Conservation (phyloP, 148 eudicot genomes). For the Suaeda aralocaspica region DNA sequence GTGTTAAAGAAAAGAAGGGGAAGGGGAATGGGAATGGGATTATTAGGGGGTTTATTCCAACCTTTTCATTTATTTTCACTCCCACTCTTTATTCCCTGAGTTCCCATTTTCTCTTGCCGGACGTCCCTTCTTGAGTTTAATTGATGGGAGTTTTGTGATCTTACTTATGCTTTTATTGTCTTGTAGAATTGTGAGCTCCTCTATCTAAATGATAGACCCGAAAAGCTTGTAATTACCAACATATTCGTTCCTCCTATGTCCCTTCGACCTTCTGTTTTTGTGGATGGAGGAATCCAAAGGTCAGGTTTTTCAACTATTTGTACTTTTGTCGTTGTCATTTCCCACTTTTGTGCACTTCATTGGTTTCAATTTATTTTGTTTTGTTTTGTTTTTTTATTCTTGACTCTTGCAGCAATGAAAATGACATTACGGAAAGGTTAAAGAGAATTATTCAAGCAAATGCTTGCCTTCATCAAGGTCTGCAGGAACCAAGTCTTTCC, state of each 20-base stretch:
- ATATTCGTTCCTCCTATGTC: constrained; percentile 84
- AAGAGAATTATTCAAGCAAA: constrained; percentile 67
- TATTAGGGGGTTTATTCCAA: too few species aligned
- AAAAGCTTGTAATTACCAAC: constrained; percentile 65
- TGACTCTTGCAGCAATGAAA: constrained; percentile 73
- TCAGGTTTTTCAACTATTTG: constrained; percentile 18
- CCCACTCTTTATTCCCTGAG: too few species aligned
- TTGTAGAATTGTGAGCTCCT: constrained; percentile 88
- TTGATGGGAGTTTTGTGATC: not conserved
- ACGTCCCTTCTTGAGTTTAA: too few species aligned
- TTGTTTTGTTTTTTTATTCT: constrained; percentile 10
- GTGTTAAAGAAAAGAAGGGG: too few species aligned
- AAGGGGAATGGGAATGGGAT: too few species aligned
- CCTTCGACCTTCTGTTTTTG: constrained; percentile 90
- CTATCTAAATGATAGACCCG: constrained; percentile 77
- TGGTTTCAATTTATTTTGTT: not conserved
- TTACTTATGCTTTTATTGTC: constrained; percentile 10
- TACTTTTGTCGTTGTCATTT: not conserved
- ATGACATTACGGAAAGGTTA: constrained; percentile 76
- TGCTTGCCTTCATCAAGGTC: constrained; percentile 56
- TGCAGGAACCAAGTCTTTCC: constrained; percentile 41
- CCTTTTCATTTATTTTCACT: too few species aligned
- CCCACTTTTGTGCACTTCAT: not conserved
- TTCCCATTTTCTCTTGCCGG: too few species aligned
- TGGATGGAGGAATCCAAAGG: constrained; percentile 84